phyloP scores from a whole-genome alignment of 805 yeast species.

The Saturnispora diversa region DNA sequence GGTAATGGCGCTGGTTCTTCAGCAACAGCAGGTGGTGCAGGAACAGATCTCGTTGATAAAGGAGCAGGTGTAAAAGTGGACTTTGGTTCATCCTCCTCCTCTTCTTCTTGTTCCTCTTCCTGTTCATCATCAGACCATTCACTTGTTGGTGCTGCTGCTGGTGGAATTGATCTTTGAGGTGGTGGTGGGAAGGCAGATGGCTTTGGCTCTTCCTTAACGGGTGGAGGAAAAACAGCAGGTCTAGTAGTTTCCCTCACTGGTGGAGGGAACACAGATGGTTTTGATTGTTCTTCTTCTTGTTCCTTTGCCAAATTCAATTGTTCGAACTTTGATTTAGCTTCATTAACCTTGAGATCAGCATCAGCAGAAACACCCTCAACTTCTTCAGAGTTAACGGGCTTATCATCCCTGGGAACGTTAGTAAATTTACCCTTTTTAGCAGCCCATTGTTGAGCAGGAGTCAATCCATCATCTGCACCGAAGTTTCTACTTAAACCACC shows the following conservation, averaged over 20 bases:
- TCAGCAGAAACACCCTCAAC: slow-evolving; percentile 16
- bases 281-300: slow-evolving; percentile 20
- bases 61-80: slow-evolving; percentile 21
- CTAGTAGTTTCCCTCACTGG: slow-evolving; percentile 5
- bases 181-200: slow-evolving; percentile 10
- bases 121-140: slow-evolving; percentile 14
- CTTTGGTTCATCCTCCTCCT: slow-evolving; percentile 18
- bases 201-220: slow-evolving; percentile 15
- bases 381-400: slow-evolving; percentile 26
- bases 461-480: slow-evolving; percentile 67
- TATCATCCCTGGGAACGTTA: slow-evolving; percentile 30
- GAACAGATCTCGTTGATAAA: slow-evolving; percentile 17
- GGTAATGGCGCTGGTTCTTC: slow-evolving; percentile 16
- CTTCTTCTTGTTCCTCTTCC: slow-evolving; percentile 18
- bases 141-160: slow-evolving; percentile 19
- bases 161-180: slow-evolving; percentile 16
- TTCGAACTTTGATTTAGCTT: slow-evolving; percentile 29
- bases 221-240: slow-evolving; percentile 16
- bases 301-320: slow-evolving; percentile 21
- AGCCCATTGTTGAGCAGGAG: slow-evolving; percentile 96
- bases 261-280: slow-evolving; percentile 16
- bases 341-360: slow-evolving; percentile 28
- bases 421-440: slow-evolving; percentile 70
- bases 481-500: slow-evolving; percentile 57
- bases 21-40: slow-evolving; percentile 10